Evolutionary conservation across 352 stramenopile species (phyloP), one percentile per base, ranked within the genome.

Genomic region (Phytopythium oedochilum): DNA sequence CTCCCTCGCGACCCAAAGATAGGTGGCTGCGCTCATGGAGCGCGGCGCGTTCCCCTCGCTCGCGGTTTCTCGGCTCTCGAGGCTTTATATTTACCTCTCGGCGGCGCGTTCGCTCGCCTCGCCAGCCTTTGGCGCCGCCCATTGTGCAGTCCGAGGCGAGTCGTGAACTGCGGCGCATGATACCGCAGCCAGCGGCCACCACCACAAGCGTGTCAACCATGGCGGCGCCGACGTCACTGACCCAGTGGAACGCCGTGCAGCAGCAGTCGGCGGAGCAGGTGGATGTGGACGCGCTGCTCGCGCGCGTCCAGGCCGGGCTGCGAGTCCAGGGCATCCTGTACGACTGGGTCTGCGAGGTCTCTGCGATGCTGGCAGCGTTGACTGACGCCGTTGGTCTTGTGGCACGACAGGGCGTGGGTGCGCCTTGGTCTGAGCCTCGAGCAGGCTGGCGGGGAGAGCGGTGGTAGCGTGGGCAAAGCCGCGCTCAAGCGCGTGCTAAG

Each of bases 231-330:
- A 80, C 78, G 54, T 87, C 79, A 53, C 60, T 91, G 31, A 88
- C 74, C 28, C 72, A 89, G 56, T 91, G 81, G 81, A 87, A 89
- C 63, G 63, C 59, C 18, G 49, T 72, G 50, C 81, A 91, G 54
- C 80, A 91, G 61, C 71, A 87, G 56, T 83, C 64, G 14, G 78
- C 78, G 17, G 70, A 79, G 15, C 70, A 85, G 28, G 67, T 91
- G n/a, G 75, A 89, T 42, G 53, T 86, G 5, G 50, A 54, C 6
- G 64, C 63, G 14, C 61, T 91, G 10, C 57, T 88, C 43, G 56
- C 63, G 7, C 69, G 60, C 17, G 31, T 88, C 2, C 76, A 78
- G 44, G 63, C 48, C 12, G 53, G 61, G 7, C 57, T 91, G 1
- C 73, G 75, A 2, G 23, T 65, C 4, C 68, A 77, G 17, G 81